Evolutionary conservation across 2,329 filamentous ascomycete genomes (phyloP), one percentile per base, ranked within the genome.

Genomic region (Colletotrichum paranaense): DNA sequence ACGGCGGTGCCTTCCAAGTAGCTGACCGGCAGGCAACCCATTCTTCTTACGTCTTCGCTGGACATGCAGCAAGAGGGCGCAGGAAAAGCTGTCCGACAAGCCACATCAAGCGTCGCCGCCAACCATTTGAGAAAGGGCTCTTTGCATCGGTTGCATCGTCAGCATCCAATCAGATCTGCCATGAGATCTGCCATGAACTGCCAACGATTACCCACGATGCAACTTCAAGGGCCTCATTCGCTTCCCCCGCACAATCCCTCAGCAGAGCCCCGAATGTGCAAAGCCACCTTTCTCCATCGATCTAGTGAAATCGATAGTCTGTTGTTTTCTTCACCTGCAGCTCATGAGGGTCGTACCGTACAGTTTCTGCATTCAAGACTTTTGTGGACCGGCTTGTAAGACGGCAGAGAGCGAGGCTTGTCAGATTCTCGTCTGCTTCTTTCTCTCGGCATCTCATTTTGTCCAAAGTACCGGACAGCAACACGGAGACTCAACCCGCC

Each of bases 51-150:
- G 22, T 56, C 49, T 56, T 65, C 52, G 62, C n/a, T 55, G n/a
- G 62, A 32, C 52, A 46, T 65, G 62, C 62, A 56, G 62, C 32
- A 55, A 56, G 38, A 42, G 14, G 69, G 62, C 28, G 64, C 58
- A 68, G 65, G 38, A 42, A 35, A 67, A 42, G 52, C 52, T 63
- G 70, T 59, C 70, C 70, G 65, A 63, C 38, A 72, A 72, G 69
- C 69, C 69, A 58, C 58, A 42, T 63, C 68, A 63, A 63, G 60
- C 28, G n/a, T n/a, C 19, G 42, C 16, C 42, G 28, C 32, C 42
- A 57, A 58, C 64, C n/a, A 16, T 35, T 63, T 4, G n/a, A 52
- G 42, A n/a, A 49, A 26, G 30, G 49, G 19, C 60, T 16, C 9
- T 14, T 52, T 28, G 42, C n/a, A 35, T 63, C 12, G 46, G 32